Evolutionary conservation across 371 early-diverging fungal genomes (phyloP), one percentile per base, ranked within the genome.

Genomic region (Catenaria anguillulae): DNA sequence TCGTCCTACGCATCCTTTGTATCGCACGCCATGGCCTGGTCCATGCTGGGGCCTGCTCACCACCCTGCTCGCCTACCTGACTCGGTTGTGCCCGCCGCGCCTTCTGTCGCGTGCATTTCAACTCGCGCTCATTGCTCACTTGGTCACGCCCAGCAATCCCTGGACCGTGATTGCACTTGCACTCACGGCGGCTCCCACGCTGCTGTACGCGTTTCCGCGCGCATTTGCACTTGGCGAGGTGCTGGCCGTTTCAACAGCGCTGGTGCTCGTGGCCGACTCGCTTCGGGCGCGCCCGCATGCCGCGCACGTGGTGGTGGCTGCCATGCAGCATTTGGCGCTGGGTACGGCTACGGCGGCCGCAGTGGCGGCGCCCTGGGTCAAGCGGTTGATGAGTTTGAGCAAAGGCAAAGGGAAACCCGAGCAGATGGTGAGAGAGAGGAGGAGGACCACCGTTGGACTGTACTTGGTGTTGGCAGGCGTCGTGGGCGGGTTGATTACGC

Each of bases 201-300:
- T 58, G 43, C 59, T 58, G 8, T 17, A 58, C 59, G 24, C 43
- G 37, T 36, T 58, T 19, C 59, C 59, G 43, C 36, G 59, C 36
- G 43, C 36, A 1, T 58, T 58, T 19, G 31, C 59, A 15, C 29
- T 58, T 2, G 59, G 59, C 43, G 59, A 58, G 29, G 59, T 45
- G 31, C 43, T 58, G 15, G 23, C 52, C 6, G 15, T 50, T 8
- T 10, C 21, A 10, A 50, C 52, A 31, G 52, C 15, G 6, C 10
- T 50, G 52, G 29, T 29, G 29, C 52, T 50, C 13, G 52, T 50
- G 0, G 52, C 52, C 15, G 52, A 50, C 4, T 29, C 29, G 26
- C 4, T 50, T 13, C 52, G 52, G 29, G 52, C 52, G 31, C 52
- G 52, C 21, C 52, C 52, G 6, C 10, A 10, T 2, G 29, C 24